Base-by-base conservation (phyloP, 257 asterid species). In the Haberlea rhodopensis region DNA sequence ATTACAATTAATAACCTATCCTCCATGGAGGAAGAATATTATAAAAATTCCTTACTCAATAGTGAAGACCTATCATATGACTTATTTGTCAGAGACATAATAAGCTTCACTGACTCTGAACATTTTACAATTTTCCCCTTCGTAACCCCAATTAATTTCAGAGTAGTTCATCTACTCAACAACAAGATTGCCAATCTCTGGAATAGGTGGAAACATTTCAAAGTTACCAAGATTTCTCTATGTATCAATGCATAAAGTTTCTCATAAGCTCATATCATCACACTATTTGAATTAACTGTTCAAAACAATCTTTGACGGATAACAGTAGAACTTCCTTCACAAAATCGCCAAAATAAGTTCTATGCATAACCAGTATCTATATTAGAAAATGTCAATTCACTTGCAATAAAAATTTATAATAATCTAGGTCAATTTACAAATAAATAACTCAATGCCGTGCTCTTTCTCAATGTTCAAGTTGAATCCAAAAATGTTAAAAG, bases 71-170 rank as follows among this genome's bases (percentile, higher is more conserved):
- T 8, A 32, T 11, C 40, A 32, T 10, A 32, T 11, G 7, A 29
- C 1, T 32, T 6, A 32, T 8, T 32, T 32, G 11, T 5, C 8
- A 32, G 40, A 6, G 8, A 32, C 40, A 32, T 32, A 32, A 32
- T 32, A n/a, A n/a, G n/a, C n/a, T n/a, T n/a, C n/a, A n/a, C n/a
- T n/a, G 99, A 94, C 82, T 94, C 99, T 18, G 97, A 82, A 78
- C 87, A 79, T 82, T 94, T 94, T 24, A 63, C 80, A 28, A 92
- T 71, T 71, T 94, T 94, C 65, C 80, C 74, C 74, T 71, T 84
- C 25, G 85, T 79, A 68, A 81, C 80, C 55, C 80, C 73, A 66
- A 81, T 74, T 9, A 78, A 52, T 78, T 79, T 87, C 68, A 69
- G 78, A 58, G 64, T 18, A 57, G 80, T 68, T 68, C 94, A 79